Conservation (phyloP, 768 basidiomycete species). For the Pluteus cervinus region DNA sequence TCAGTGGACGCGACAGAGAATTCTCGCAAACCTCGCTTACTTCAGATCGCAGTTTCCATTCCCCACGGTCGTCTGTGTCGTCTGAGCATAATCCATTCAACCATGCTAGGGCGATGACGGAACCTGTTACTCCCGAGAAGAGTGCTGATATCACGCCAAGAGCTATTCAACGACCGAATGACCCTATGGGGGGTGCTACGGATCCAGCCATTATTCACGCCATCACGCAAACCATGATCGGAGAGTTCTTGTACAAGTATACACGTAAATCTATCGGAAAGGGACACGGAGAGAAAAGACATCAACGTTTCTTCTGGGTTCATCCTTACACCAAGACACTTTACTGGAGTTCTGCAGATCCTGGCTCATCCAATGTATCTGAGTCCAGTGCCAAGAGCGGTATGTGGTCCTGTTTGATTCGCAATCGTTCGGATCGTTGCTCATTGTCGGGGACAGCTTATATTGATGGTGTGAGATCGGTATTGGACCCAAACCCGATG, state of each 20-base stretch:
- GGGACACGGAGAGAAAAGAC: constrained; percentile 83
- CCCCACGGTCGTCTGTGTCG: constrained; percentile 78
- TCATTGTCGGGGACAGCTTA: constrained; percentile 53
- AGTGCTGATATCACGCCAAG: constrained; percentile 37
- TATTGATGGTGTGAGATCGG: constrained; percentile 85
- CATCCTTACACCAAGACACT: constrained; percentile 98
- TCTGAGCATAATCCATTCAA: constrained; percentile 61
- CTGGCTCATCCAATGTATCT: constrained; percentile 79
- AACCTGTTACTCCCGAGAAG: constrained; percentile 43
- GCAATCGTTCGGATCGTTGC: constrained; percentile 3
- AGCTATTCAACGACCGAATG: too few species aligned
- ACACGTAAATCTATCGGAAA: constrained; percentile 85
- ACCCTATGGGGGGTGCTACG: constrained; percentile 36
- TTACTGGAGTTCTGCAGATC: constrained; percentile 96
- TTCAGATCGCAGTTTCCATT: constrained; percentile 62
- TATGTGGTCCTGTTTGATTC: constrained; percentile 37
- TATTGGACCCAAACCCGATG: constrained; percentile 94
- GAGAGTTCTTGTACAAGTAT: constrained; percentile 98
- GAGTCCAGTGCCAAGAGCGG: constrained; percentile 97
- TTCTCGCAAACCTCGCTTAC: constrained; percentile 65
- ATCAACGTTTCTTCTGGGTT: constrained; percentile 99
- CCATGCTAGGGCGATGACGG: constrained; percentile 26
- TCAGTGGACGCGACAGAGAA: constrained; percentile 47
- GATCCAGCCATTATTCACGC: constrained; percentile 92
- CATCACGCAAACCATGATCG: constrained; percentile 99